Conservation (phyloP, 768 basidiomycete genomes). For the Mycena sanguinolenta region DNA sequence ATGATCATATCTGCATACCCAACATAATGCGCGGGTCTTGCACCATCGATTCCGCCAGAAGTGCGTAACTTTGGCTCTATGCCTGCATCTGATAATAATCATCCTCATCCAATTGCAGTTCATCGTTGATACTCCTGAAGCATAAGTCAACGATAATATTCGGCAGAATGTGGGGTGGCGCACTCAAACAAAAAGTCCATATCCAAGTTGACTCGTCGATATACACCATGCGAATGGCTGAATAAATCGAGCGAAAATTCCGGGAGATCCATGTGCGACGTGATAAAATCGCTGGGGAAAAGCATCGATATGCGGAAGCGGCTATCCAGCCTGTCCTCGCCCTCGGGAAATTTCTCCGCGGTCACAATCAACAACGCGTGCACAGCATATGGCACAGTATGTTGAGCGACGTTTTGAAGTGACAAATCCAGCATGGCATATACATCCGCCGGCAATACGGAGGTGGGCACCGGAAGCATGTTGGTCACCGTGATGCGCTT, state of each 20-base stretch:
- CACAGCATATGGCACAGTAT: no score
- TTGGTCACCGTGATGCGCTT: not conserved
- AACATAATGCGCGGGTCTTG: no score
- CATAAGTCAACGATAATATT: not conserved
- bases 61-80: no score
- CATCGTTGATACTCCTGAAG: slow-evolving; percentile 12
- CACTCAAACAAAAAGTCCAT: slow-evolving; percentile 7
- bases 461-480: slow-evolving; percentile 3
- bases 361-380: no score
- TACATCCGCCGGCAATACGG: not conserved
- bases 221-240: slow-evolving; percentile 4
- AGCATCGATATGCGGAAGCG: not conserved
- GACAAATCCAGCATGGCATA: no score
- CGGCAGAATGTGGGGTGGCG: not conserved
- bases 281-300: not conserved
- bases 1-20: no score
- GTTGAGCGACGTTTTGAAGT: no score
- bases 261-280: no score
- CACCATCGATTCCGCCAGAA: no score
- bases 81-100: no score
- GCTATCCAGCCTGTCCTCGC: no score
- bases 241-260: not conserved
- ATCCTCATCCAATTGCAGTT: not conserved
- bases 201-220: slow-evolving; percentile 4
- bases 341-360: no score